phyloP scores from a whole-genome alignment of 495 filamentous ascomycete genomes.

The Cryomyces minteri region DNA sequence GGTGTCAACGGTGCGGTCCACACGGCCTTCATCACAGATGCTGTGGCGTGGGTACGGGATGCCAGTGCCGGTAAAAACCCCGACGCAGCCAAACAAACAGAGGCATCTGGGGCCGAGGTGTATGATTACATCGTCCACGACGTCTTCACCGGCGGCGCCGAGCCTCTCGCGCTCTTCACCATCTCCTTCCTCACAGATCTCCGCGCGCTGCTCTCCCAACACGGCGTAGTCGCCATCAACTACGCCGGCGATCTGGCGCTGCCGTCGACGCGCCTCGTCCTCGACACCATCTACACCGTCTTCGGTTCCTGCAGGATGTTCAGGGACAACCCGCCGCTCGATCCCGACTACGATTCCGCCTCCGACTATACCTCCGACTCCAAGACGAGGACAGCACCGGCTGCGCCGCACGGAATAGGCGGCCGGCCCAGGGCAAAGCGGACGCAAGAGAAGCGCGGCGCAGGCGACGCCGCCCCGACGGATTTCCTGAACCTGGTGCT shows the following conservation, averaged over 20 bases:
- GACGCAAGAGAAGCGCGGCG: not conserved
- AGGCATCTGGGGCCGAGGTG: constrained; percentile 20
- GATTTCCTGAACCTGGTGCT: constrained; percentile 91
- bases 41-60: constrained; percentile 44
- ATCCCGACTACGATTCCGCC: constrained; percentile 1
- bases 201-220: constrained; percentile 44
- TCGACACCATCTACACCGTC: constrained; percentile 50
- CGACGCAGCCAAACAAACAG: constrained; percentile 23
- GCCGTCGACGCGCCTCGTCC: constrained; percentile 37
- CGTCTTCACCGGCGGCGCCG: constrained; percentile 90
- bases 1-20: constrained; percentile 31
- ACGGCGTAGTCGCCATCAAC: constrained; percentile 87
- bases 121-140: constrained; percentile 95
- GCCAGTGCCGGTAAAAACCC: not conserved
- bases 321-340: constrained; percentile 46
- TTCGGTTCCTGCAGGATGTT: constrained; percentile 64
- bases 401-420: no score
- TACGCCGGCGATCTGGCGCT: constrained; percentile 84
- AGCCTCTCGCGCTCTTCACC: constrained; percentile 78
- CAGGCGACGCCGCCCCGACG: not conserved
- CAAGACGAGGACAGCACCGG: not conserved
- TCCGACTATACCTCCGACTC: constrained; percentile 9
- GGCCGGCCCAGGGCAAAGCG: not conserved
- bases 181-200: constrained; percentile 58
- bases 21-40: constrained; percentile 65